Base-by-base conservation (phyloP, 805 yeast genomes). In the Saccharomycopsis fodiens region DNA sequence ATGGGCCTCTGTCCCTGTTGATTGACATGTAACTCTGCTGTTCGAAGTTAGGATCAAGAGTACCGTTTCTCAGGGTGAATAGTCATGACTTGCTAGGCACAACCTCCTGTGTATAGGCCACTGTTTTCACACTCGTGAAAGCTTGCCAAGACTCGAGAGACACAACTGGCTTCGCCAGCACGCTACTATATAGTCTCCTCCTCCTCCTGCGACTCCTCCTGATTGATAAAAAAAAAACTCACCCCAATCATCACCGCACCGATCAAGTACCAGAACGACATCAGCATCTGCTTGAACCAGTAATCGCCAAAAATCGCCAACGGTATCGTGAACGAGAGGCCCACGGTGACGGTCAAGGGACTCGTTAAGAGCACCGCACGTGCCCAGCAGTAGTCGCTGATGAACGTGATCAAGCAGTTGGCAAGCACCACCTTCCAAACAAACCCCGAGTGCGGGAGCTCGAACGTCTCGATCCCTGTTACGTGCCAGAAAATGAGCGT, bases 311-410 rank as follows among this genome's bases (percentile, higher is more conserved):
- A 61, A 85, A 93, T 85, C 0, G 97, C 95, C 42, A 93, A 73
- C 2, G 98, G 98, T 16, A 93, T 93, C 0, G 97, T 91, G 49
- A 89, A 76, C 17, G 95, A 82, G 25, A 93, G 69, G 0, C 98
- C 98, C 8, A 93, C 95, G 0, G 98, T 93, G 2, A 91, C 97
- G 0, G 96, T 89, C 53, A 93, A 68, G 1, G 98, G 98, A 37
- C 93, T 82, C 1, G 98, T 93, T 57, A 93, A 67, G 27, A 93
- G 71, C 77, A 89, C 93, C 0, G 97, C 95, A 52, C 86, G 78
- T 29, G 95, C 96, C 98, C 98, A 93, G 57, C 94, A 79, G 55
- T 82, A 88, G 60, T 93, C 98, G 34, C 95, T 82, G 13, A 89
- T 63, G 54, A 93, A 82, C 1, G 96, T 87, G 35, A 87, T 78